Evolutionary conservation across 257 asterid genomes (phyloP), one percentile per base, ranked within the genome.

Genomic region (Jaltomata sinuosa): DNA sequence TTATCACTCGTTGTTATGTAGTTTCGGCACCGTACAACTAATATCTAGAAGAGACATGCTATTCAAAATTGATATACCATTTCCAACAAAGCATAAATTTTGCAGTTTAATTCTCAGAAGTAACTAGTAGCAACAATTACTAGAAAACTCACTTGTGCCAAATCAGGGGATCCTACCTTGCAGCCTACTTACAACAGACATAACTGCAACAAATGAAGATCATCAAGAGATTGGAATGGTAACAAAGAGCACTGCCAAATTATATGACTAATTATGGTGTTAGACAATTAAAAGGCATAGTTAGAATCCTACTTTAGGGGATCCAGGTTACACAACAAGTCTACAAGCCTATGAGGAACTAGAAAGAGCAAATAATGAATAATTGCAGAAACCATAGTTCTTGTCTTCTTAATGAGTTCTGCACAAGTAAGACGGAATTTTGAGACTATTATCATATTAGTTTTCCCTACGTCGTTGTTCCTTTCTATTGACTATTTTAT

Each of bases 131-230:
- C 18, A 80, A 59, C 80, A 29, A n/a, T 49, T n/a, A 79, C 59
- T 47, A 31, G n/a, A 47, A 83, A 79, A 90, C 93, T 40, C 79
- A 96, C 98, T 91, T 88, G 98, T 91, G 85, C 94, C 97, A 83
- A 95, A 95, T 84, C 99, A 97, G 2, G 94, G 93, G 85, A 97
- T 76, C 59, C 91, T 94, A 83, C 94, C 98, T 88, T 94, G 93
- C 84, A 96, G 88, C 87, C 99, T 98, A 59, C 98, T 94, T 86
- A 96, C 95, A 74, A 98, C 98, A 79, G 99, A 96, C 98, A 96
- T 92, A 76, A 96, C 99, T 96, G 98, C 86, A 86, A 87, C 77
- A 81, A 74, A 87, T 47, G 25, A 88, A 79, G 89, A 83, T 72
- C 72, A 42, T 81, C 25, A 59, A 74, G n/a, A 74, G 59, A 74